phyloP scores from a whole-genome alignment of 352 stramenopile genomes.

The Globisporangium apiculatum region DNA sequence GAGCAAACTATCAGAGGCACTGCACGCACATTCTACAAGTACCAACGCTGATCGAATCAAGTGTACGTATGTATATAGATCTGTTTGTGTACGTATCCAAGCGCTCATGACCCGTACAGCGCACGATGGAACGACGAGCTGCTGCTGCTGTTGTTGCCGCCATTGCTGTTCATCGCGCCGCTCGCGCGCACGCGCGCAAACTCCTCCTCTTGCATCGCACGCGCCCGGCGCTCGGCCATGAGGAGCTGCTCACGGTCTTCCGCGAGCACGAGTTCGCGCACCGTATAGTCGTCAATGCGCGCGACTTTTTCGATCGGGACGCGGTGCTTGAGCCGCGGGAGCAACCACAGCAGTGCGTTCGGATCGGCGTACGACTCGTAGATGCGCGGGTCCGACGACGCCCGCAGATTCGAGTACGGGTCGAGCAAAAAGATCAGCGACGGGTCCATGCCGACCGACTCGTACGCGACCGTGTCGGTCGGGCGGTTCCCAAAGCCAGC shows the following conservation, averaged over 20 bases:
- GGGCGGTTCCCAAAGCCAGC: conserved; percentile 82
- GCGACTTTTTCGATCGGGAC: conserved; percentile 72
- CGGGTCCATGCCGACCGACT: conserved; percentile 63
- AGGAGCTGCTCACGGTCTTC: conserved; percentile 73
- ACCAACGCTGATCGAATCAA: no score
- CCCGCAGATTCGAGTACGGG: conserved; percentile 68
- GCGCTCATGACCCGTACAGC: conserved; percentile 22
- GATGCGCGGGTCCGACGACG: conserved; percentile 46
- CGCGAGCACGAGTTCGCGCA: conserved; percentile 64
- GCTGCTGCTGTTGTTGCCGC: conserved; percentile 18
- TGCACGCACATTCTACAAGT: no score
- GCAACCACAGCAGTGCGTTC: conserved; percentile 70
- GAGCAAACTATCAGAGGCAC: no score
- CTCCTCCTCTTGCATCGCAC: conserved; percentile 62
- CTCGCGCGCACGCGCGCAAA: conserved; percentile 24
- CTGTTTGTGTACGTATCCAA: conserved; percentile 30
- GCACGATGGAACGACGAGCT: conserved; percentile 10
- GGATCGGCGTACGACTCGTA: conserved; percentile 81
- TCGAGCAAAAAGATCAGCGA: conserved; percentile 80
- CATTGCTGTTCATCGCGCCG: conserved; percentile 13
- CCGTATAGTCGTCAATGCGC: conserved; percentile 78
- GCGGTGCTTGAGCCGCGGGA: conserved; percentile 77
- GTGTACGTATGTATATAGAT: no score
- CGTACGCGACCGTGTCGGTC: conserved; percentile 74
- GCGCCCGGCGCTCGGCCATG: conserved; percentile 53